phyloP scores from a whole-genome alignment of 176 grass and related monocot genomes.

The Cenchrus americanus region DNA sequence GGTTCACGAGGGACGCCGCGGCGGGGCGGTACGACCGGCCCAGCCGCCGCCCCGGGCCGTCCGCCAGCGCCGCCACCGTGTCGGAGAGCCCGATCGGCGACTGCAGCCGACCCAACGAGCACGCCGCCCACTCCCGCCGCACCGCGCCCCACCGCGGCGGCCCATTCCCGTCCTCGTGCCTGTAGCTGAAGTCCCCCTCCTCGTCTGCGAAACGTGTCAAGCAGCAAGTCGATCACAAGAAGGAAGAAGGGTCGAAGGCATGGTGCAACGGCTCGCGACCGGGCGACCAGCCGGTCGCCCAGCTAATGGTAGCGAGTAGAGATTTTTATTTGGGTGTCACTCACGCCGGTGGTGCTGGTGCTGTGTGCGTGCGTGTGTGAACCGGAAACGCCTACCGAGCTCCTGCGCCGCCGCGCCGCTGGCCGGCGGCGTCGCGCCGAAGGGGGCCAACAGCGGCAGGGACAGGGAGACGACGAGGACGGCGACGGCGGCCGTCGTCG shows the following conservation, averaged over 20 bases:
- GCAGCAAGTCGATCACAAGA: too few relatives aligned
- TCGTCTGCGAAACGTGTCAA: constrained; percentile 16
- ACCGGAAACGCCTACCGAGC: constrained; percentile 29
- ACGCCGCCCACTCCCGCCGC: constrained; percentile 54
- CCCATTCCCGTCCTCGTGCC: constrained; percentile 33
- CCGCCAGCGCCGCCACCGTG: background rate
- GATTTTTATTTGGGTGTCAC: background rate
- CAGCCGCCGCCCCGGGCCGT: constrained; percentile 29
- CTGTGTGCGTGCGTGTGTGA: background rate
- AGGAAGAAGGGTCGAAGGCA: too few relatives aligned
- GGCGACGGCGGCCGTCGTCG: background rate
- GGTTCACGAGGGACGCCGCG: constrained; percentile 50
- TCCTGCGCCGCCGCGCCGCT: constrained; percentile 25
- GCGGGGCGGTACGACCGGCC: constrained; percentile 48
- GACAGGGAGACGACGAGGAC: background rate
- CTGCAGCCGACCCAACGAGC: constrained; percentile 52
- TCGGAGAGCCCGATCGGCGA: constrained; percentile 61
- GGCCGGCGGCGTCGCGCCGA: background rate
- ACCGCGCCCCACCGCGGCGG: constrained; percentile 66
- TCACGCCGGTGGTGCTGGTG: background rate
- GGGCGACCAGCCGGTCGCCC: too few relatives aligned
- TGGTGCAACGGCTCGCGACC: too few relatives aligned
- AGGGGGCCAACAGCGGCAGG: background rate
- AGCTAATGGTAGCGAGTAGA: too few relatives aligned
- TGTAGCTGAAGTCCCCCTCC: constrained; percentile 68